Conservation (phyloP, 257 asterid species). For the Linderniella brevidens region DNA sequence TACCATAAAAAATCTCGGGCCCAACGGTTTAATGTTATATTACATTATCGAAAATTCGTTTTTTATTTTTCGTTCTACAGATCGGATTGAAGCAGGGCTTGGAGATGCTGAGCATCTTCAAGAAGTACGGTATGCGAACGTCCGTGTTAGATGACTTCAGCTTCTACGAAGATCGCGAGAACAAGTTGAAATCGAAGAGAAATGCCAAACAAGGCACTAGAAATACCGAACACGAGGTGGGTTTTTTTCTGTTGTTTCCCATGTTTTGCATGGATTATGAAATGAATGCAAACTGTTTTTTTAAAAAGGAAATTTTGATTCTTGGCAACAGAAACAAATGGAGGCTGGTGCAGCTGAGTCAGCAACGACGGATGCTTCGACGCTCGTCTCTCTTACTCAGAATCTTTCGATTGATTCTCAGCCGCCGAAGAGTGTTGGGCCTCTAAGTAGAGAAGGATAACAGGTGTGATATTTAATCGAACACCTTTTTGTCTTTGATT, state of each 20-base stretch:
- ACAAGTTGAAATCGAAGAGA: constrained; percentile 38
- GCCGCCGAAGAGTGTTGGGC: no score
- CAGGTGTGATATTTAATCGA: no score
- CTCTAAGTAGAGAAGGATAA: no score
- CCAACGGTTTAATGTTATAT: constrained; percentile 5
- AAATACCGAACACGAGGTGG: constrained; percentile 22
- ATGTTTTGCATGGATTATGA: no score
- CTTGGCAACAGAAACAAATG: constrained; percentile 4
- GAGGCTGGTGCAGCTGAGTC: no score
- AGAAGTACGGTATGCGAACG: constrained; percentile 63
- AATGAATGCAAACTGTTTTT: no score
- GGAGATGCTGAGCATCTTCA: constrained; percentile 81
- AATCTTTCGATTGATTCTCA: no score
- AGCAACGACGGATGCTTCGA: no score
- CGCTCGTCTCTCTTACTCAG: no score
- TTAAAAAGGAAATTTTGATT: no score
- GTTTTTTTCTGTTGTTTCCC: no score
- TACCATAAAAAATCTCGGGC: constrained; percentile 4
- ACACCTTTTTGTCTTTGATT: no score
- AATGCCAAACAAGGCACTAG: constrained; percentile 56
- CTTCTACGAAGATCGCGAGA: constrained; percentile 80
- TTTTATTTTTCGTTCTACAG: constrained; percentile 19
- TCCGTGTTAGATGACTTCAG: constrained; percentile 80
- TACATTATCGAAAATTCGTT: background rate
- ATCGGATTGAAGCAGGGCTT: constrained; percentile 73